Base-by-base conservation (phyloP, 2,329 filamentous ascomycete genomes). In the Diplodia intermedia region DNA sequence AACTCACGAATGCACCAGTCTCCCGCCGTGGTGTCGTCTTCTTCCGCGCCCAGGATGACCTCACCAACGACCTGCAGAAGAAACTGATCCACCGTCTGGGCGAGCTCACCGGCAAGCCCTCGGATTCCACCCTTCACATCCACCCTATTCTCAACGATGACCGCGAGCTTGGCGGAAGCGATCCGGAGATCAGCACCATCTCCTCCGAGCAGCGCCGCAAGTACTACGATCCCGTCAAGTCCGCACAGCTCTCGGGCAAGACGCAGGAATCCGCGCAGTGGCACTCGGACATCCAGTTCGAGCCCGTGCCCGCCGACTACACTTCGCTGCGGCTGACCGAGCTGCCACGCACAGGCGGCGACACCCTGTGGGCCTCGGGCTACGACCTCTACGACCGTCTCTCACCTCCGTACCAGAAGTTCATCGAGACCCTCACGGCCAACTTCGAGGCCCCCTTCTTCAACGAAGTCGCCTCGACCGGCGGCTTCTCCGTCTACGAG, bases 71-170 rank as follows among this genome's bases (percentile, higher is more conserved):
- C 4, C 77, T 84, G 15, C 85, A 87, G 70, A 87, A 87, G 75
- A 75, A 82, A 20, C 80, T 87, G 15, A 80, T 81, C 55, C 83
- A 86, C 67, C 78, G 82, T 43, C 83, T 90, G 0, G 88, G 88
- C 12, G 79, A 88, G 73, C 81, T 89, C 0, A 82, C 85, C 0
- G 86, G 86, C 67, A 87, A 87, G 69, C 87, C 87, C 0, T 73
- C 77, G 0, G 84, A 83, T 0, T 88, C 86, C 0, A 81, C 81
- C 29, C 78, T 89, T 11, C 88, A 90, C 73, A 87, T 89, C 54
- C 87, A 89, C 71, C 88, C 88, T 0, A 75, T 89, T 33, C 73
- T 79, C 18, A 80, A 81, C 70, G 73, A 81, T 78, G 77, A 86
- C n/a, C 74, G 74, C 69, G 75, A 78, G 66, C 75, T 77, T 7